phyloP scores from a whole-genome alignment of 148 eudicot genomes.

The Rhododendron vialii region DNA sequence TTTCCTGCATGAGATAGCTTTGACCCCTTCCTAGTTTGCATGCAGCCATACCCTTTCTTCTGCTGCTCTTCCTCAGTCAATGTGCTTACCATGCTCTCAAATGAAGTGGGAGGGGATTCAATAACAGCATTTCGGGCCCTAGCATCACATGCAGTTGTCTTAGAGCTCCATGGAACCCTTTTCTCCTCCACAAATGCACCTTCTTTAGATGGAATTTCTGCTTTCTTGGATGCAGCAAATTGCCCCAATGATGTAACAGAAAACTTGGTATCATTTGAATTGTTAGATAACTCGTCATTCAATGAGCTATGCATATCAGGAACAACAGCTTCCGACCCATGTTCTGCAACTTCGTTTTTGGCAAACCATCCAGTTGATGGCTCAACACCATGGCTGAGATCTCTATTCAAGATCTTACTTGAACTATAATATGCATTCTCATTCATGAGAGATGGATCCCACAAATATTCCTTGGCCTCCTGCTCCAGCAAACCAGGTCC shows the following conservation, averaged over 20 bases:
- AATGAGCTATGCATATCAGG: slow-evolving; percentile 19
- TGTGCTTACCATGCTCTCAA: slow-evolving; percentile 37
- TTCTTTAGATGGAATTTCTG: slow-evolving; percentile 23
- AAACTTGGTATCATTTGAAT: slow-evolving; percentile 16
- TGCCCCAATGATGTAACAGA: slow-evolving; percentile 26
- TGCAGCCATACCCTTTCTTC: slow-evolving; percentile 13
- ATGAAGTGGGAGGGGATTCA: slow-evolving; percentile 31
- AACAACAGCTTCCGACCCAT: slow-evolving; percentile 42
- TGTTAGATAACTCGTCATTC: slow-evolving; percentile 24
- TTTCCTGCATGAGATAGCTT: slow-evolving; percentile 27
- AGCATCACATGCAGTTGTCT: slow-evolving; percentile 15
- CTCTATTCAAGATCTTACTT: slow-evolving; percentile 5
- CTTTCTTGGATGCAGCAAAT: slow-evolving; percentile 24
- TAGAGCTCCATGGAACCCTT: slow-evolving; percentile 16
- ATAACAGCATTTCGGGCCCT: slow-evolving; percentile 12
- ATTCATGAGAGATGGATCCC: slow-evolving; percentile 12
- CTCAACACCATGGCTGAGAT: slow-evolving; percentile 12
- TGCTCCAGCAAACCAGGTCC: slow-evolving; percentile 24
- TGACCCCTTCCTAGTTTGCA: slow-evolving; percentile 21
- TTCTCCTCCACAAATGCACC: slow-evolving; percentile 13
- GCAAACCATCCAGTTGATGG: slow-evolving; percentile 24
- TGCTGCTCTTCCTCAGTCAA: slow-evolving; percentile 26
- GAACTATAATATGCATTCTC: slow-evolving; percentile 13
- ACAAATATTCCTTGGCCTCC: slow-evolving; percentile 6
- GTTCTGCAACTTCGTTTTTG: slow-evolving; percentile 26